Percentiles rank a stretch among this genome's conserved stretches.
These are phyloP conservation scores for Flueggea neowawraea DNA, from an alignment of 441 rosid genomes.

Conservation along the genomic window DNA sequence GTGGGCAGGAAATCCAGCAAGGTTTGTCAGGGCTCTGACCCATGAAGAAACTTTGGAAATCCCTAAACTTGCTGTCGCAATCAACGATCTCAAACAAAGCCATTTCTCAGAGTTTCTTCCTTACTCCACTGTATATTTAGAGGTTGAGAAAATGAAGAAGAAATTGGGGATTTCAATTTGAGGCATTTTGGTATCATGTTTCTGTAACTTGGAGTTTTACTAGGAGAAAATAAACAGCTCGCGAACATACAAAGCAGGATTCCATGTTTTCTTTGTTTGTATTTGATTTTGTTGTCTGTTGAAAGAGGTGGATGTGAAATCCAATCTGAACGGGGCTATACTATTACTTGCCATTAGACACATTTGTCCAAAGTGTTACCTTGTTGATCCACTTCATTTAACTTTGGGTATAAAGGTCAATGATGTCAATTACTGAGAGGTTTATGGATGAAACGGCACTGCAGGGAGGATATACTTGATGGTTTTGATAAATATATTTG, in stretches of 20 bases:
- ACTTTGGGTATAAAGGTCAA: too few species aligned
- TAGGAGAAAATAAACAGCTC: slow-evolving; percentile 59
- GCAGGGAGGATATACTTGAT: too few species aligned
- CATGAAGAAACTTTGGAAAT: slow-evolving; percentile 94
- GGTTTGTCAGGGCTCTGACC: slow-evolving; percentile 76
- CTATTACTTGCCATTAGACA: too few species aligned
- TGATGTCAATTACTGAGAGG: too few species aligned
- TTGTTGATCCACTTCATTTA: too few species aligned
- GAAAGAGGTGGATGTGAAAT: slow-evolving; percentile 23
- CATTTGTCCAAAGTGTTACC: too few species aligned
- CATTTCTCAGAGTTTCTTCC: slow-evolving; percentile 90
- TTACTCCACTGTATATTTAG: slow-evolving; percentile 84
- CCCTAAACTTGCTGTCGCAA: slow-evolving; percentile 94
- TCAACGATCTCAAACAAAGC: slow-evolving; percentile 77
- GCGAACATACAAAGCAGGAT: slow-evolving; percentile 33
- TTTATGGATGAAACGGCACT: too few species aligned
- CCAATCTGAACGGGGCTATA: background rate
- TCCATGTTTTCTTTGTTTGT: slow-evolving; percentile 24
- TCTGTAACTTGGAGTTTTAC: slow-evolving; percentile 19
- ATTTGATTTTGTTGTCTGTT: slow-evolving; percentile 28
- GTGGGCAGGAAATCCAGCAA: slow-evolving; percentile 99
- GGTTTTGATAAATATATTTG: background rate
- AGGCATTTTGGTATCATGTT: slow-evolving; percentile 16
- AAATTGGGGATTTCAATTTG: slow-evolving; percentile 66
- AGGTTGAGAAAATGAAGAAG: slow-evolving; percentile 93